These are phyloP conservation scores for Nidularia pulvinata DNA, from an alignment of 768 basidiomycete species.

Conservation along the genomic window DNA sequence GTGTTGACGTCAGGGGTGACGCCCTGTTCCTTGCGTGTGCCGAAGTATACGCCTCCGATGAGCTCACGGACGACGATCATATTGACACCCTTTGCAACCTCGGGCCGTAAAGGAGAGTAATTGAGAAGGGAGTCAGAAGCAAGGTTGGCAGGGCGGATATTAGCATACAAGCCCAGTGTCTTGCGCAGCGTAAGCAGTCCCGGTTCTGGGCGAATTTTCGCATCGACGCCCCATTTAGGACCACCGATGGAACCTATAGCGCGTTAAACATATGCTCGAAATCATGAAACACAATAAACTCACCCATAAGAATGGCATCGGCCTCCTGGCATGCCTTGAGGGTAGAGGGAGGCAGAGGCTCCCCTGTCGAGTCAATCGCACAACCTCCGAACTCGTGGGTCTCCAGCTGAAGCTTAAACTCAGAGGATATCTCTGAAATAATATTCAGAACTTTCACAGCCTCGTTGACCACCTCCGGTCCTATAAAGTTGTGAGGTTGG, in stretches of 20 bases:
- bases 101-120: constrained; percentile 87
- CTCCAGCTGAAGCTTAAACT: constrained; percentile 75
- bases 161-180: constrained; percentile 93
- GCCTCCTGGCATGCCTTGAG: constrained; percentile 89
- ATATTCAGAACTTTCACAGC: constrained; percentile 82
- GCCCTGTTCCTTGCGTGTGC: constrained; percentile 86
- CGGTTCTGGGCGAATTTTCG: constrained; percentile 88
- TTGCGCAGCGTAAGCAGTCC: constrained; percentile 91
- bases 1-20: constrained; percentile 59
- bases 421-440: constrained; percentile 58
- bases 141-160: constrained; percentile 96
- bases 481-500: constrained; percentile 25
- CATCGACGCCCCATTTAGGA: constrained; percentile 97
- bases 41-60: constrained; percentile 97
- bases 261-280: neutral
- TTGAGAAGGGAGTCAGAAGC: constrained; percentile 88
- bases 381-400: constrained; percentile 86
- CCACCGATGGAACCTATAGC: constrained; percentile 92
- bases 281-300: constrained; percentile 8
- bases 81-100: constrained; percentile 81
- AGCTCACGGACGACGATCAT: constrained; percentile 96
- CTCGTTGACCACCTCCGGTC: constrained; percentile 89
- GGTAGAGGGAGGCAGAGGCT: constrained; percentile 83
- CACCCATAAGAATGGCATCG: constrained; percentile 96
- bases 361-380: constrained; percentile 88